These are phyloP conservation scores for Chenopodium suecicum DNA, from an alignment of 148 eudicot genomes.

Conservation along the genomic window DNA sequence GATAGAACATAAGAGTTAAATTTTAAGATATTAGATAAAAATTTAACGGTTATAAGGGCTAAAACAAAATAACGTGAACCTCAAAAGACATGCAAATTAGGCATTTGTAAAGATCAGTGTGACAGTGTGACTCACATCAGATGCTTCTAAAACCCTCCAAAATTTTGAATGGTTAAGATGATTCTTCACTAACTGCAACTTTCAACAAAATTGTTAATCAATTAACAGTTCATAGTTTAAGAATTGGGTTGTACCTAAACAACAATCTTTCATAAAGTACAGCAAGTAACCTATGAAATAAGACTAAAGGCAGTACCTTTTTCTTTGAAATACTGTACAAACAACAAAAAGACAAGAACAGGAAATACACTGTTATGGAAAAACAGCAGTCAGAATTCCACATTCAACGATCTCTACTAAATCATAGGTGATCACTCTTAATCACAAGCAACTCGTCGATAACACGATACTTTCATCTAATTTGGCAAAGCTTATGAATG, in stretches of 20 bases:
- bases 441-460: neutral
- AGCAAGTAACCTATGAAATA: neutral
- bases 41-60: no score
- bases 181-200: neutral
- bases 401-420: neutral
- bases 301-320: neutral
- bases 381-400: neutral
- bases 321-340: conserved; percentile 5
- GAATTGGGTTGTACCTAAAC: conserved; percentile 19
- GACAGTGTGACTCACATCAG: no score
- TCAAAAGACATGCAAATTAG: no score
- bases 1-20: no score
- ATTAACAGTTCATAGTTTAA: conserved; percentile 10
- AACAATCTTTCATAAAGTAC: neutral
- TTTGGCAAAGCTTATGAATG: neutral
- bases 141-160: neutral
- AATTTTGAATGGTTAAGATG: neutral
- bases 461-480: neutral
- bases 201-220: neutral
- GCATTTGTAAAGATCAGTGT: no score
- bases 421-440: neutral
- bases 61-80: no score
- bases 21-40: no score
- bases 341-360: conserved; percentile 11
- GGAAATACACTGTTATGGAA: neutral